Evolutionary conservation across 139 green algal genomes (phyloP).

Genomic region (Haematococcus sp.): DNA sequence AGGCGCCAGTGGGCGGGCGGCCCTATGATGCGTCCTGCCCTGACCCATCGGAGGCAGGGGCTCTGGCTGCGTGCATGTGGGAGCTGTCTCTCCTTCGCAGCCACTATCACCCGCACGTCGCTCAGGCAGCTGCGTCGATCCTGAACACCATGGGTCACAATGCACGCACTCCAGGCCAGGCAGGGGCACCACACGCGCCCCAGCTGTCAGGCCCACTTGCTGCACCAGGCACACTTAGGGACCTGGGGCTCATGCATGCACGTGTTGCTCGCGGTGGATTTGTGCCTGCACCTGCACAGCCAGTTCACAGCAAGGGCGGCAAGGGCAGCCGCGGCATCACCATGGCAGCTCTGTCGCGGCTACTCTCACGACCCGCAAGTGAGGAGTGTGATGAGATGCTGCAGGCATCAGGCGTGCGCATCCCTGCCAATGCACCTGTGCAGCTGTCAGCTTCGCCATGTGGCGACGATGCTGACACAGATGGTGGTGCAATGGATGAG

Average conservation of each 20-base stretch:
- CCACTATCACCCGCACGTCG: conserved; percentile 57
- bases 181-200: not conserved
- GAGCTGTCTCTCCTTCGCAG: conserved; percentile 38
- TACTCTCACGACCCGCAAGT: not conserved
- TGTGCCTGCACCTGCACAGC: conserved; percentile 36
- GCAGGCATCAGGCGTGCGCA: not conserved
- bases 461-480: conserved; percentile 7
- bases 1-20: conserved; percentile 42
- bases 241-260: conserved; percentile 48
- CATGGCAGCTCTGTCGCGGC: not conserved
- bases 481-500: not conserved
- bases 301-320: not conserved
- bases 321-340: not conserved
- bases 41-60: conserved; percentile 53
- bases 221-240: conserved; percentile 20
- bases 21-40: conserved; percentile 33
- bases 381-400: conserved; percentile 10
- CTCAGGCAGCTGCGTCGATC: conserved; percentile 24
- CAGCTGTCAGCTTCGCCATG: not conserved
- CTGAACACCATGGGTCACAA: not conserved
- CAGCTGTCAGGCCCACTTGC: conserved; percentile 26
- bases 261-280: conserved; percentile 42
- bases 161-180: not conserved
- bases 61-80: conserved; percentile 48
- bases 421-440: not conserved